These are phyloP conservation scores for Hamigera avellanea DNA, from an alignment of 495 filamentous ascomycete genomes.

Conservation along the genomic window DNA sequence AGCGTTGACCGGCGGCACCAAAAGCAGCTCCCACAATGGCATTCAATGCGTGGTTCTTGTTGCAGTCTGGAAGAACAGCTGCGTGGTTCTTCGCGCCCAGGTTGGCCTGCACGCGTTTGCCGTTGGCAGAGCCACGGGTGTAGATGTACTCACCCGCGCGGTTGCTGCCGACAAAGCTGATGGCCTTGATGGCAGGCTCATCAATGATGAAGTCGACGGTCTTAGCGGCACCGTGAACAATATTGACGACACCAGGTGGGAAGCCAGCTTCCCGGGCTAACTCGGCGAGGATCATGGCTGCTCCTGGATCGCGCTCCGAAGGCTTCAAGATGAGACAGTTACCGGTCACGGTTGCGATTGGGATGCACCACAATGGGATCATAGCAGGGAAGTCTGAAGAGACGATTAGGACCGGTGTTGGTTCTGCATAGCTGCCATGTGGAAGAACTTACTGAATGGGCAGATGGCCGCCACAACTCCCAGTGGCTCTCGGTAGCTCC, in stretches of 20 bases:
- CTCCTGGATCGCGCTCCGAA: slow-evolving; percentile 95
- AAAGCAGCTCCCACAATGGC: slow-evolving; percentile 92
- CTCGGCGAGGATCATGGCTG: slow-evolving; percentile 95
- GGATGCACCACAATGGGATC: slow-evolving; percentile 97
- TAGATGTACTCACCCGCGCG: slow-evolving; percentile 97
- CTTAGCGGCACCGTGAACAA: slow-evolving; percentile 81
- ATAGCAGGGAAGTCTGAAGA: slow-evolving; percentile 89
- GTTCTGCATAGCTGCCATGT: too few species aligned
- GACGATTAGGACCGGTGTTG: neutral
- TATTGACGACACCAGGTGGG: slow-evolving; percentile 86
- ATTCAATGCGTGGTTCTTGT: slow-evolving; percentile 96
- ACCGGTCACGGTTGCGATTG: slow-evolving; percentile 85
- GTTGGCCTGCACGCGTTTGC: slow-evolving; percentile 93
- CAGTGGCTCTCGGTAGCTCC: slow-evolving; percentile 83
- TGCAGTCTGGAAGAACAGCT: slow-evolving; percentile 86
- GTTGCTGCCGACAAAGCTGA: slow-evolving; percentile 95
- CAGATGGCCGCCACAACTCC: slow-evolving; percentile 96
- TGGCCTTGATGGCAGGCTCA: slow-evolving; percentile 92
- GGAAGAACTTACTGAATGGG: slow-evolving; percentile 94
- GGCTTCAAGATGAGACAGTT: slow-evolving; percentile 95
- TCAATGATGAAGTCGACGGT: slow-evolving; percentile 98
- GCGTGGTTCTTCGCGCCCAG: slow-evolving; percentile 98
- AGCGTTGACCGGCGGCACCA: slow-evolving; percentile 91
- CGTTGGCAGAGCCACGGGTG: slow-evolving; percentile 78
- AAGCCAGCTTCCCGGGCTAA: slow-evolving; percentile 86